These are phyloP conservation scores for Erythrobasidium hasegawianum DNA, from an alignment of 1,284 basidiomycete species.

Conservation along the genomic window DNA sequence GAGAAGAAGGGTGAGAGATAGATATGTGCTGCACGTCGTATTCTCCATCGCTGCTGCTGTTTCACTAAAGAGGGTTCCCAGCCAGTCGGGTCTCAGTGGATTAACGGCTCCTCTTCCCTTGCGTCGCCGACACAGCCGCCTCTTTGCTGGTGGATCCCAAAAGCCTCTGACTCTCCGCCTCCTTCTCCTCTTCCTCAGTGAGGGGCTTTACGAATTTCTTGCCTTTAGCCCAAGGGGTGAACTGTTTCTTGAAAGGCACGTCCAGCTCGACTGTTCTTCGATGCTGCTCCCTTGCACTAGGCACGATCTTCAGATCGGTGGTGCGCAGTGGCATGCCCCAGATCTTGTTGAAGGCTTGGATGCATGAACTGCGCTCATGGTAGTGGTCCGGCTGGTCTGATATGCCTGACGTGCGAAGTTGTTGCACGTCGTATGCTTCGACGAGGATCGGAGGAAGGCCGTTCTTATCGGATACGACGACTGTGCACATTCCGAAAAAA, in stretches of 20 bases:
- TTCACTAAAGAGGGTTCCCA: too few relatives aligned
- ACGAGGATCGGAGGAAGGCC: slow-evolving; percentile 17
- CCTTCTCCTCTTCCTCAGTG: not conserved
- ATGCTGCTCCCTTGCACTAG: slow-evolving; percentile 11
- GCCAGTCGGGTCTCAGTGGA: too few relatives aligned
- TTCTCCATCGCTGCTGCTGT: too few relatives aligned
- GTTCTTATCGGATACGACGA: slow-evolving; percentile 13
- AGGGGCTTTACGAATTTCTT: slow-evolving; percentile 18
- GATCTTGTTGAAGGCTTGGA: slow-evolving; percentile 16
- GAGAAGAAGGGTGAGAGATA: too few relatives aligned
- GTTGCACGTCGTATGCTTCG: slow-evolving; percentile 20
- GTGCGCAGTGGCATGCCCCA: slow-evolving; percentile 28
- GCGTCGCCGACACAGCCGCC: too few relatives aligned
- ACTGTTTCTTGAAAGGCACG: slow-evolving; percentile 6
- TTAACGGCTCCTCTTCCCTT: too few relatives aligned
- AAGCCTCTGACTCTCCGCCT: too few relatives aligned
- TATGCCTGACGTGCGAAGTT: slow-evolving; percentile 23
- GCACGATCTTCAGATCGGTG: slow-evolving; percentile 15
- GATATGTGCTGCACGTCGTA: too few relatives aligned
- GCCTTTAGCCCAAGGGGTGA: slow-evolving; percentile 17
- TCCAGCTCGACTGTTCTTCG: slow-evolving; percentile 7
- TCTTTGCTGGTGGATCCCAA: too few relatives aligned
- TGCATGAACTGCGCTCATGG: slow-evolving; percentile 12
- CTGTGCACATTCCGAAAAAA: not conserved
- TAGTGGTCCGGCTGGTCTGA: slow-evolving; percentile 24